These are phyloP conservation scores for Phlegmacium glaucopus DNA, from an alignment of 768 basidiomycete genomes.

Conservation along the genomic window DNA sequence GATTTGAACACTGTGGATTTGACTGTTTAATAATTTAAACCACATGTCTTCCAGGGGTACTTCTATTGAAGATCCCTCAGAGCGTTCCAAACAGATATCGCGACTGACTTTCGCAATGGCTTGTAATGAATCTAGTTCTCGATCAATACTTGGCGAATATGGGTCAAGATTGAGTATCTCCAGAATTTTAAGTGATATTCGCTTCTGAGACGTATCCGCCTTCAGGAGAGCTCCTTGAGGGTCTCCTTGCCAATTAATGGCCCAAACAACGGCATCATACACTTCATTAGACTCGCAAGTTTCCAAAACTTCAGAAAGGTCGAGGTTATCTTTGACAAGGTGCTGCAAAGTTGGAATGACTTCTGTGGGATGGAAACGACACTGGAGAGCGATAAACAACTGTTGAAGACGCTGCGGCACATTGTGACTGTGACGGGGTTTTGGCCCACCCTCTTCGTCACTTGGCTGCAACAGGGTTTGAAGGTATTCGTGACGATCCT, in stretches of 20 bases:
- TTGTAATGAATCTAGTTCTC: conserved; percentile 47
- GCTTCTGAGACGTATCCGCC: conserved; percentile 55
- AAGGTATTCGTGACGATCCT: conserved; percentile 73
- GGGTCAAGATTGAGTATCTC: conserved; percentile 28
- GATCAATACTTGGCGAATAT: conserved; percentile 23
- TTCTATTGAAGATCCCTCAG: conserved; percentile 39
- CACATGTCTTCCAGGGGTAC: conserved; percentile 78
- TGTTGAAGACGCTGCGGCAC: conserved; percentile 50
- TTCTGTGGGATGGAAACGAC: conserved; percentile 59
- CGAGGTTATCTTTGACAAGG: conserved; percentile 50
- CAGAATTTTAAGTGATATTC: conserved; percentile 43
- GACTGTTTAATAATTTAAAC: conserved; percentile 80
- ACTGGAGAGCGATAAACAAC: conserved; percentile 71
- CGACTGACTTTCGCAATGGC: conserved; percentile 60
- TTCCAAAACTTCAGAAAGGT: conserved; percentile 50
- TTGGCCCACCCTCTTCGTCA: conserved; percentile 39
- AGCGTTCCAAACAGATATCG: conserved; percentile 67
- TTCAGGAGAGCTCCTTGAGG: conserved; percentile 65
- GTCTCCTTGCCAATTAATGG: conserved; percentile 59
- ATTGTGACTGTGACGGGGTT: conserved; percentile 34
- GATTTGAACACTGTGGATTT: conserved; percentile 76
- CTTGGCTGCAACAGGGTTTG: conserved; percentile 61
- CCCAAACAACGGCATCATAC: conserved; percentile 83
- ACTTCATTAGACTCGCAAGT: conserved; percentile 67
- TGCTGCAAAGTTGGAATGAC: conserved; percentile 61